Base-by-base conservation (phyloP, 768 basidiomycete species). In the Rhodotorula sphaerocarpa region DNA sequence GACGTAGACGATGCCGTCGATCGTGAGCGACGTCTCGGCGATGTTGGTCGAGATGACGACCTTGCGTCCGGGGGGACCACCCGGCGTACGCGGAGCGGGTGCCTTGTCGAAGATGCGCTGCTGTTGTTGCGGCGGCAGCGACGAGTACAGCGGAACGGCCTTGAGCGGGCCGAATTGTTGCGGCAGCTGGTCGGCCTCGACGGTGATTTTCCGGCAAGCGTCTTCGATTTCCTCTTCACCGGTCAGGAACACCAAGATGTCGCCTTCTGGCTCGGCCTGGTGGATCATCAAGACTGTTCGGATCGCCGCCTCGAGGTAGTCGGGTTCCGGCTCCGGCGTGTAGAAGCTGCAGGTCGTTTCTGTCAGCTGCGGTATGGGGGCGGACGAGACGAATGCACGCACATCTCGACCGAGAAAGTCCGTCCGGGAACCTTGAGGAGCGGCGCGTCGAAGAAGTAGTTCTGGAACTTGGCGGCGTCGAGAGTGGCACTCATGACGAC, bases 211-310 rank as follows among this genome's bases (percentile, higher is more conserved):
- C 45, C 87, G 79, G 75, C 93, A 99, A 0, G 89, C 85, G 70
- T 95, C 91, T 72, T 97, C 92, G 67, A 97, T 97, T 76, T 99
- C 93, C 72, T 96, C 92, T 74, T 97, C 93, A 73, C 93, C 93
- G 0, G 95, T 97, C 69, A 99, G 79, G 84, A 99, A 99, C 9
- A 99, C 77, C 4, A 99, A 78, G 42, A 97, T 80, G 71, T 99
- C 93, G 3, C 93, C 93, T 0, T 84, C 86, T 1, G 90, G 88
- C 74, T 99, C 95, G 0, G 88, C 89, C 50, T 93, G 84, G 73
- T 97, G 93, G 33, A 99, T 96, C 89, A 92, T 92, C 48, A 96
- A 78, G 27, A 95, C 91, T 0, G 92, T 92, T 18, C 91, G 84
- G 66, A 97, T 93, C 2, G 93, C 91, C 0, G 93, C 91, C 74